Evolutionary conservation across 139 green algal genomes (phyloP).

Genomic region (Choricystis sp.): DNA sequence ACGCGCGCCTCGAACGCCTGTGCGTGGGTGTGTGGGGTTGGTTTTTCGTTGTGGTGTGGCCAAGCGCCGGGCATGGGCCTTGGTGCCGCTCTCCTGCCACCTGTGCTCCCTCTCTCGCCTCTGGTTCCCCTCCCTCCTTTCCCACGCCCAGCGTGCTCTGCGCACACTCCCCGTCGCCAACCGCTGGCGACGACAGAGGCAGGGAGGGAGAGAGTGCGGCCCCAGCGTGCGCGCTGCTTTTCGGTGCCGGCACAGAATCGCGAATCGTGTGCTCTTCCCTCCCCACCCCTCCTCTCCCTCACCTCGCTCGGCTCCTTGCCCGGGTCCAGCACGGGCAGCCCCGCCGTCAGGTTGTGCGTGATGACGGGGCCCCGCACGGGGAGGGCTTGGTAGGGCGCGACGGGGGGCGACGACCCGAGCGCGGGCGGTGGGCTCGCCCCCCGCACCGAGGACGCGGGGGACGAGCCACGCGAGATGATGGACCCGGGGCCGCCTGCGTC

Average conservation of each 20-base stretch:
- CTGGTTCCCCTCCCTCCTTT: conserved; percentile 31
- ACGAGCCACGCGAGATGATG: no score
- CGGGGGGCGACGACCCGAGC: not conserved
- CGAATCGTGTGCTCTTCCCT: no score
- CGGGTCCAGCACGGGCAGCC: conserved; percentile 41
- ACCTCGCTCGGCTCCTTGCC: conserved; percentile 32
- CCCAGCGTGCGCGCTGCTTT: no score
- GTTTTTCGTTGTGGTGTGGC: not conserved
- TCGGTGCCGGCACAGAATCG: no score
- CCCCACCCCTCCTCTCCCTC: not conserved
- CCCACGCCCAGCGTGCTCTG: conserved; percentile 32
- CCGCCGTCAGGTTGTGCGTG: conserved; percentile 42
- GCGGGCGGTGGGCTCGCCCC: no score
- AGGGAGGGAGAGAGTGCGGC: no score
- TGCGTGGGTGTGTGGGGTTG: not conserved
- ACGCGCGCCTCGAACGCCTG: conserved; percentile 52
- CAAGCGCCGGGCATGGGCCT: not conserved
- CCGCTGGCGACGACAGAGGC: no score
- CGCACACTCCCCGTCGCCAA: no score
- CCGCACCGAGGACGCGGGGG: no score
- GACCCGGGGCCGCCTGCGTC: no score
- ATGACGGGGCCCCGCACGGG: conserved; percentile 45
- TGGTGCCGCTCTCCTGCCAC: not conserved
- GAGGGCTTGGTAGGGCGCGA: conserved; percentile 66
- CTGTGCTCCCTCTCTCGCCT: no score